Conservation (phyloP, 345 rosid species). For the Sisymbrium irio region DNA sequence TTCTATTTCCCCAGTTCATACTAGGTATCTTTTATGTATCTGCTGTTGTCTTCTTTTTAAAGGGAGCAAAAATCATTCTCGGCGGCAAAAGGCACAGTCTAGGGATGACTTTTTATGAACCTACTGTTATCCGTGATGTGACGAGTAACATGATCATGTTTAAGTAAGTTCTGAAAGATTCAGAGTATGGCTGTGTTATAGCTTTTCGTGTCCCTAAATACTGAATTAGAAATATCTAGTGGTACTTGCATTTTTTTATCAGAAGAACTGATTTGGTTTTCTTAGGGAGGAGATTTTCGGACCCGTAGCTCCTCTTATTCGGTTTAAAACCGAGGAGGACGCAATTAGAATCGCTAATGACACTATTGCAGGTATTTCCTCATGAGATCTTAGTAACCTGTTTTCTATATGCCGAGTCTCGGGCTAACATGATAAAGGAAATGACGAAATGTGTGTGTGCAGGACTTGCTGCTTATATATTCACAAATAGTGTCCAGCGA, state of each 20-base stretch:
- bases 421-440: slow-evolving; percentile 1
- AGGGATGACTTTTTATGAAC: slow-evolving; percentile 94
- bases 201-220: not conserved
- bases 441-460: slow-evolving; percentile 20
- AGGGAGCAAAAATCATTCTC: slow-evolving; percentile 92
- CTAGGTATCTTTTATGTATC: slow-evolving; percentile 5
- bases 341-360: slow-evolving; percentile 78
- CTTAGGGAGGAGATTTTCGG: slow-evolving; percentile 92
- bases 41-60: slow-evolving; percentile 29
- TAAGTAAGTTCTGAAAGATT: slow-evolving; percentile 46
- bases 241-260: not conserved
- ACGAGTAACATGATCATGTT: slow-evolving; percentile 64
- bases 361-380: slow-evolving; percentile 69
- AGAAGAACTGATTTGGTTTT: not conserved
- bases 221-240: not conserved
- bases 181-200: not conserved
- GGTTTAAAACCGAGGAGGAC: slow-evolving; percentile 87
- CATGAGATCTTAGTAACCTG: not conserved
- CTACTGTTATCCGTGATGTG: slow-evolving; percentile 75
- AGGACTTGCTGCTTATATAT: slow-evolving; percentile 94
- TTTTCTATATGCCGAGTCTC: not conserved
- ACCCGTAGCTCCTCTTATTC: slow-evolving; percentile 88
- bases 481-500: slow-evolving; percentile 80
- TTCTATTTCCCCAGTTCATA: not conserved
- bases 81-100: slow-evolving; percentile 94